These are phyloP conservation scores for Neophaeococcomyces aloes DNA, from an alignment of 2,329 filamentous ascomycete genomes.

Conservation along the genomic window DNA sequence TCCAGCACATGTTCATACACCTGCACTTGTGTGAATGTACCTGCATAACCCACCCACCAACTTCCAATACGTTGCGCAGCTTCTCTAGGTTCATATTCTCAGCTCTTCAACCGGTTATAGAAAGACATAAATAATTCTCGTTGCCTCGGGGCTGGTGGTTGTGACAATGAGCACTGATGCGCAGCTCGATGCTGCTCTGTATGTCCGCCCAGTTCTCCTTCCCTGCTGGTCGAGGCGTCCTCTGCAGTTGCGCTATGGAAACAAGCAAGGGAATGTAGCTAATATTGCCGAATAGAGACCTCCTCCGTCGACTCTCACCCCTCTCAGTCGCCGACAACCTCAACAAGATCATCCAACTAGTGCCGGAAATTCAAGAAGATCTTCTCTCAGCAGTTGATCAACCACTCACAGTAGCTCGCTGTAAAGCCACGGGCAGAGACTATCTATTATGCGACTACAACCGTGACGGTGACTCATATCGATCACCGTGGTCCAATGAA, in stretches of 20 bases:
- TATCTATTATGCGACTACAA: conserved; percentile 99
- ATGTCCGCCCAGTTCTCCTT: conserved; percentile 22
- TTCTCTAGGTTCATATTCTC: no score
- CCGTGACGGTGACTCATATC: conserved; percentile 94
- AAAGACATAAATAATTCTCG: no score
- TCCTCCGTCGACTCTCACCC: conserved; percentile 93
- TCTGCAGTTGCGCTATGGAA: no score
- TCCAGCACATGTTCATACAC: no score
- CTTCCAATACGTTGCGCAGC: no score
- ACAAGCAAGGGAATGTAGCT: conserved; percentile 5
- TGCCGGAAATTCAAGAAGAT: conserved; percentile 89
- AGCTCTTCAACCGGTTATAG: no score
- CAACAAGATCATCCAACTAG: conserved; percentile 74
- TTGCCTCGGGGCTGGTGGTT: no score
- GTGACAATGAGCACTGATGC: conserved; percentile 25
- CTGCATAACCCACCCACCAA: no score
- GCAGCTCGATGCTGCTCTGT: conserved; percentile 44
- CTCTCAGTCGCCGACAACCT: conserved; percentile 85
- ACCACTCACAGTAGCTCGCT: conserved; percentile 75
- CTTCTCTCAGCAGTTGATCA: conserved; percentile 96
- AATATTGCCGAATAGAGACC: conserved; percentile 55
- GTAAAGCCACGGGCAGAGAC: conserved; percentile 79
- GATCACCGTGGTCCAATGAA: conserved; percentile 97
- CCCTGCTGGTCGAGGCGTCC: not conserved
- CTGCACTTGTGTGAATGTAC: no score